Base-by-base conservation (phyloP, 768 basidiomycete species). In the Imleria badia region DNA sequence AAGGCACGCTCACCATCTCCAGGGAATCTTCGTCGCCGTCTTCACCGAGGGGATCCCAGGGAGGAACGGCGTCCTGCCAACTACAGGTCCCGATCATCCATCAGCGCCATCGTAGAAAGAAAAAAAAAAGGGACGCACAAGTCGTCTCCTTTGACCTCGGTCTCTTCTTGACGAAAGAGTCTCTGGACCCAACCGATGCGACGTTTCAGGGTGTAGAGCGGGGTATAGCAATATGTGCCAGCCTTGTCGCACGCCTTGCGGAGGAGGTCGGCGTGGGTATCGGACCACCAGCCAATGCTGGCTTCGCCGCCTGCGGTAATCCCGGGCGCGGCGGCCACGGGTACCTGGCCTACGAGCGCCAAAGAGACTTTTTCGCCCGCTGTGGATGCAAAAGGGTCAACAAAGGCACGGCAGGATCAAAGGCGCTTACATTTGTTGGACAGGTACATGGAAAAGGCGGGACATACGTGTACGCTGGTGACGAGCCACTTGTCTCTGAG, bases 401-500 rank as follows among this genome's bases (percentile, higher is more conserved):
- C 4, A 14, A 38, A 6, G 29, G 4, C 6, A 11, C 0, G 11
- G 3, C 34, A 29, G 6, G 11, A n/a, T n/a, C 11, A n/a, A n/a
- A n/a, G n/a, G n/a, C n/a, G n/a, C n/a, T n/a, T n/a, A 20, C 63
- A 54, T 40, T 66, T 72, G 46, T 68, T 56, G 30, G 68, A 70
- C 29, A 72, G 59, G 20, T 72, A 76, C 64, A 73, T 65, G 45
- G 64, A 66, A 23, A 60, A 66, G 1, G 73, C 75, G 12, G 72
- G 72, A 43, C 71, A 76, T 4, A 56, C 11, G 47, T 74, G 55
- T 0, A 61, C 31, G 50, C 56, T 62, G 0, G 75, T 75, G 49
- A 75, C 73, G 48, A 75, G 62, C 46, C 47, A 65, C 51, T 65
- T 75, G 64, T 65, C 60, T 6, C 46, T 56, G n/a, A 75, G 65